Evolutionary conservation across 2,329 filamentous ascomycete species (phyloP), one percentile per base, ranked within the genome.

Genomic region (Fusarium liriodendri): DNA sequence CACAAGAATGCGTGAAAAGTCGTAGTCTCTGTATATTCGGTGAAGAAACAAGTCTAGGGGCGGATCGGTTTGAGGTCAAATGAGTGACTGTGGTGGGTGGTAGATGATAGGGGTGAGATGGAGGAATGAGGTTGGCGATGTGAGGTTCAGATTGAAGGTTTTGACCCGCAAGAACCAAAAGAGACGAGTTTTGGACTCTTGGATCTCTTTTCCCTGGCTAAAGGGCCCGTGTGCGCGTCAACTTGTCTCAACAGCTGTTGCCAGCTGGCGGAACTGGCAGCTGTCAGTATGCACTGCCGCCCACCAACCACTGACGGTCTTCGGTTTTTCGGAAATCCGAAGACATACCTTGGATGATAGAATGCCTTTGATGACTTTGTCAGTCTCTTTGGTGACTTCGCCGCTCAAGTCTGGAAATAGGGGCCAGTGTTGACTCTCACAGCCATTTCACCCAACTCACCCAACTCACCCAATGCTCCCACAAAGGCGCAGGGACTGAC

Each of bases 201-300:
- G 55, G 20, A n/a, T 27, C 20, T 35, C 9, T 14, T 11, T 18
- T 29, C 5, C 16, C 38, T 27, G 25, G 32, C 54, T 27, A 8
- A n/a, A 33, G 22, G 60, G 40, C 37, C 27, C 32, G 40, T 62
- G 11, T 20, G 55, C 20, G 62, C 22, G 32, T 16, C 38, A 18
- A 20, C 11, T 35, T 35, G 37, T 14, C 50, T 22, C 18, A 22
- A 45, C 69, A 20, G 72, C 69, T 35, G 62, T 64, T 62, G 69
- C 42, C 72, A 74, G 66, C 65, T 74, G 72, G 62, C 65, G 45
- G 62, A 66, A 62, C 62, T 74, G 65, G 58, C 33, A 58, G 55
- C 42, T 55, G 35, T 20, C 11, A 62, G 40, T 20, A 52, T 18
- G n/a, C 38, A 62, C 14, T 29, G n/a, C 25, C 20, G 2, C 58